Percentiles rank a stretch among this genome's conserved stretches.
These are phyloP conservation scores for Pseudogymnoascus sp. DNA, from an alignment of 2,329 filamentous ascomycete species.

Conservation along the genomic window DNA sequence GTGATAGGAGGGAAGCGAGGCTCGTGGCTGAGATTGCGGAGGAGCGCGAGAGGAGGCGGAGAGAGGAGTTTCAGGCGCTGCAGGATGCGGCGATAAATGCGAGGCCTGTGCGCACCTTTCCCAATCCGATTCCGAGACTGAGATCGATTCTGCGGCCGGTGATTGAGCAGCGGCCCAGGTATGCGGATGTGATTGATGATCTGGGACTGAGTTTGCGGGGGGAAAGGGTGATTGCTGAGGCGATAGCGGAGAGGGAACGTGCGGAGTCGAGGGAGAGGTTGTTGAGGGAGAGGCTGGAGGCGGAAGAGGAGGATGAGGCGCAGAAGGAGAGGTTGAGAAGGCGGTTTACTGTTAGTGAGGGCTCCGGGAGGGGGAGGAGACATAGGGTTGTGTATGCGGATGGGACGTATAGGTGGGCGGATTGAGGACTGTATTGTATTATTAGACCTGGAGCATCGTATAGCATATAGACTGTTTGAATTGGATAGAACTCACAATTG, in stretches of 20 bases:
- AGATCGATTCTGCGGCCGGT: conserved; percentile 16
- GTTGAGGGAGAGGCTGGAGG: conserved; percentile 12
- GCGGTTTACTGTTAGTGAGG: conserved; percentile 17
- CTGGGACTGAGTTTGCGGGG: conserved; percentile 14
- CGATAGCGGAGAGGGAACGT: not conserved
- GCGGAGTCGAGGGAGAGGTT: conserved; percentile 11
- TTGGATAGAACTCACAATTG: not conserved
- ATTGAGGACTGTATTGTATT: not conserved
- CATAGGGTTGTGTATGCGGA: conserved; percentile 25
- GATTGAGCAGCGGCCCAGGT: conserved; percentile 17
- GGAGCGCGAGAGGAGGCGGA: conserved; percentile 9
- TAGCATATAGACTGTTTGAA: not conserved
- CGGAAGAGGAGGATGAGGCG: conserved; percentile 17
- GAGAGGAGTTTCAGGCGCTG: conserved; percentile 18
- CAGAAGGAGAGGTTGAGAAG: conserved; percentile 20
- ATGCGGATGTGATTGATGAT: conserved; percentile 17
- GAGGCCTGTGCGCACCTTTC: conserved; percentile 15
- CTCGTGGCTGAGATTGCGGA: conserved; percentile 13
- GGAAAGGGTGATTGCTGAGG: conserved; percentile 13
- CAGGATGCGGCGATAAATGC: conserved; percentile 25
- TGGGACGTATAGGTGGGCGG: conserved; percentile 25
- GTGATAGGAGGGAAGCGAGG: conserved; percentile 15
- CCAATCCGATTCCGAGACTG: conserved; percentile 15
- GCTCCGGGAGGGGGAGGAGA: conserved; percentile 20
- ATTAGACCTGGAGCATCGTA: not conserved